Evolutionary conservation across 1,284 basidiomycete genomes (phyloP), one percentile per base, ranked within the genome.

Genomic region (Ceratobasidium sp.): DNA sequence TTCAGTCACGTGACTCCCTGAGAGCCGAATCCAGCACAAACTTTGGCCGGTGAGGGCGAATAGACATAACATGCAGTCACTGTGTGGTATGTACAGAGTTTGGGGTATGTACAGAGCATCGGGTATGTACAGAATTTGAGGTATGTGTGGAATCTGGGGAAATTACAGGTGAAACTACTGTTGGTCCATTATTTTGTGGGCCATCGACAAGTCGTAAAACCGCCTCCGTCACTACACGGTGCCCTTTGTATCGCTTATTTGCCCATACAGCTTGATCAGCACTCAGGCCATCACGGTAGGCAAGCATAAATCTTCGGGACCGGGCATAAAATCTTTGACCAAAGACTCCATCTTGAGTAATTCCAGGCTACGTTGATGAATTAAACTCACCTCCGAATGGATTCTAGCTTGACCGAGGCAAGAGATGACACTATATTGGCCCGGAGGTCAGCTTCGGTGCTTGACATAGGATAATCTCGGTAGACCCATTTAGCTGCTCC

Each of bases 241-340:
- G 78, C 15, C 78, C 76, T 40, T 56, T 32, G 43, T 77, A 78
- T 49, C 57, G 61, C 25, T 68, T 77, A 1, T 34, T 62, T 34
- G 73, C 77, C 76, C 76, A 78, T 1, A 64, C 65, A 32, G 78
- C 78, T 37, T 78, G 57, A 25, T 34, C 44, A 6, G 77, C 78
- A 19, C 15, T 44, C 9, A 79, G 54, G 22, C 76, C 66, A 29
- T 66, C 29, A 1, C 71, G 19, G 59, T 78, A 78, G 29, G 46
- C 77, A 70, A 78, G 64, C 52, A 77, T 74, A 62, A 73, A 78
- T 19, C 71, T 37, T 13, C 44, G 49, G 11, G 78, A 75, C 7
- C 66, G 56, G 29, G 64, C 68, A 34, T 64, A 51, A 76, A 78
- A 77, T 29, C 57, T 77, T 77, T 34, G 13, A 32, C 37, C 17